Evolutionary conservation across 2,329 filamentous ascomycete species (phyloP), one percentile per base, ranked within the genome.

Genomic region (Keithomyces neogunnii): DNA sequence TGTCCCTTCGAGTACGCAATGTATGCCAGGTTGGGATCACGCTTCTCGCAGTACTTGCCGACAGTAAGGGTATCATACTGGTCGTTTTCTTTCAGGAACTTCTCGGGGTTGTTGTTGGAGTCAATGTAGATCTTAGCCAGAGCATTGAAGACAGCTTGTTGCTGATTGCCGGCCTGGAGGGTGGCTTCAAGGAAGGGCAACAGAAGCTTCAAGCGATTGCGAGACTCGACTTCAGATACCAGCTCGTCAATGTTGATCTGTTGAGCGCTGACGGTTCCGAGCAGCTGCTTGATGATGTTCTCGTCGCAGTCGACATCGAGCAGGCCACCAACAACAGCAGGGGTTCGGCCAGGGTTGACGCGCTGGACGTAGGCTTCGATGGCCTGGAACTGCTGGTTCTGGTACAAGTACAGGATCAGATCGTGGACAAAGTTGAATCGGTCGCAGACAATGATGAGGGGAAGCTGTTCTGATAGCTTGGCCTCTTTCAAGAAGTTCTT

Each of bases 401-500:
- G 93, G 76, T 99, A 99, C 7, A 99, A 82, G 72, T 93, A 96
- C 28, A 99, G 80, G 44, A 99, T 89, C 64, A 99, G 73, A 64
- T 99, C 93, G 65, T 99, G 93, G 42, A 97, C 89, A 64, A 99
- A 96, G 75, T 97, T 95, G 80, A 95, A 96, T n/a, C 92, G 89
- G 66, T 99, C 93, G 72, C 95, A 99, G 53, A 99, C 90, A 61
- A 97, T 96, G 72, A 99, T 99, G 50, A 99, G 76, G 43, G 93
- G 93, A 43, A 99, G 79, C 73, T 96, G 92, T 69, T 99, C 93
- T 2, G 86, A 84, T 44, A 99, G 77, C 59, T 85, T 87, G 50
- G 93, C 92, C 68, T 99, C 95, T 75, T 99, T 99, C 55, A 99
- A 76, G 81, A 97, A 99, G 75, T 99, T 99, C 79, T 96, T 96